Evolutionary conservation across 2,329 filamentous ascomycete species (phyloP).

Genomic region (Ascochyta rabiei): DNA sequence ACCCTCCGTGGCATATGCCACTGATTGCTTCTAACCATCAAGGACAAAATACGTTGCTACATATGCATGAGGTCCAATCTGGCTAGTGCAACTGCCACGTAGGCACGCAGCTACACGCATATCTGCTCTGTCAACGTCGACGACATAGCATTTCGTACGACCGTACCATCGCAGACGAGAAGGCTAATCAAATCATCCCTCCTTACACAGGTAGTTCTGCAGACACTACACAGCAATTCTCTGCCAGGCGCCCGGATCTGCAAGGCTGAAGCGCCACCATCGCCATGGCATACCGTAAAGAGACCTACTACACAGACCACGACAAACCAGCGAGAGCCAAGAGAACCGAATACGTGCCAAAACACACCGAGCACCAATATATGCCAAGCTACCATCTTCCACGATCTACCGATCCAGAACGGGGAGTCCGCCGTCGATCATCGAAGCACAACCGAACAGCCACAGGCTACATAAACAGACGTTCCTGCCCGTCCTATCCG

Average conservation of each 20-base stretch:
- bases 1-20: no score
- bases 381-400: not conserved
- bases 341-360: not conserved
- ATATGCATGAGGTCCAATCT: not conserved
- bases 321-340: not conserved
- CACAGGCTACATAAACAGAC: slow-evolving; percentile 1
- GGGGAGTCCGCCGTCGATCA: no score
- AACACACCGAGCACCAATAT: not conserved
- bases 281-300: not conserved
- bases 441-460: slow-evolving; percentile 4
- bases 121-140: not conserved
- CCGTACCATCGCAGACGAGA: no score
- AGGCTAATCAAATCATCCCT: not conserved
- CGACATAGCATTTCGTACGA: not conserved
- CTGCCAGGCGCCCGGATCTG: not conserved
- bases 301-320: not conserved
- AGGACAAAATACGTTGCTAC: not conserved
- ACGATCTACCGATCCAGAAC: not conserved
- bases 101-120: not conserved
- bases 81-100: slow-evolving; percentile 11
- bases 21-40: no score
- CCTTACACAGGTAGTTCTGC: not conserved
- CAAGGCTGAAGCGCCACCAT: not conserved
- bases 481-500: not conserved
- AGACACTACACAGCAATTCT: not conserved